Base-by-base conservation (phyloP, 1,139 yeast species). In the Trichomonascaceae sp. region DNA sequence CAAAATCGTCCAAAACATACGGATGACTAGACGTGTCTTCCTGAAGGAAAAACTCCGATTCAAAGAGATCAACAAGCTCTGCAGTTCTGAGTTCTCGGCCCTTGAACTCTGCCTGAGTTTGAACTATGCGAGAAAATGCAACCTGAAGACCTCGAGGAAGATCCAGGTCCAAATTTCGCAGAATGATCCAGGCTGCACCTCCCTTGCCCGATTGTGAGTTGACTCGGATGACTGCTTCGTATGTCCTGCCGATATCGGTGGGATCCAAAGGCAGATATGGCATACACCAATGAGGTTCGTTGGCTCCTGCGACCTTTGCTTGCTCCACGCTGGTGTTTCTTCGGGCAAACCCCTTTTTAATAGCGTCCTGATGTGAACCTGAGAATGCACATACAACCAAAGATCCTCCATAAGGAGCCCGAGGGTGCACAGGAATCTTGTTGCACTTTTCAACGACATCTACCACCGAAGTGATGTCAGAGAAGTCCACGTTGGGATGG, bases 121-220 rank as follows among this genome's bases (percentile, higher is more conserved):
- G 98, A 8, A 93, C 98, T 55, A 82, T 78, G 60, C 81, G 82
- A 27, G 97, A 90, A 72, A 90, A 93, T 56, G 87, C 89, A 50
- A 91, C 87, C 74, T 93, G 99, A 69, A 93, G 76, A 53, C 84
- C 85, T 71, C 98, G 84, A 59, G 99, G 99, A 63, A 93, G 79
- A 66, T 93, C 98, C 58, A 93, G 80, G 61, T 91, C 97, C 68
- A 93, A 78, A 60, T 87, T 81, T 67, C 95, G 83, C 65, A 90
- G 80, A 66, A 93, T 86, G 61, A 93, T 87, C 97, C 98, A 93
- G 32, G 98, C 96, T 30, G 98, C 96, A 69, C 98, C 98, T 68
- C 98, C 98, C 75, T 93, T 93, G 67, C 99, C 99, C 27, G 96
- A 86, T 76, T 93, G 98, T 10, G 97, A 90, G 76, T 93, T 93